phyloP scores from a whole-genome alignment of 148 eudicot genomes.

The Camellia granthamiana region DNA sequence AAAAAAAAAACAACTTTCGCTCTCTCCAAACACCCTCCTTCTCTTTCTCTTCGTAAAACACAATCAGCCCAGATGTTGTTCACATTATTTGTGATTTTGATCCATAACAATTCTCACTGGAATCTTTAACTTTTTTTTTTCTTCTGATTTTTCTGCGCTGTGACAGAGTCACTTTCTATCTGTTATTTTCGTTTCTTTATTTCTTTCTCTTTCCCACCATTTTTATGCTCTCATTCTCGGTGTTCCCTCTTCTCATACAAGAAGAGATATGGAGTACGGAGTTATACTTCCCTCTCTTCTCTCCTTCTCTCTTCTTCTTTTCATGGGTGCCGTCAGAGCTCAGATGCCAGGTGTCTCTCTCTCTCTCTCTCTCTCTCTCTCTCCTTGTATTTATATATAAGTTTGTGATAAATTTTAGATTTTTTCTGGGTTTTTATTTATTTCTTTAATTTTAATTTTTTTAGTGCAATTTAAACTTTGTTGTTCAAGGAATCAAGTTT shows the following conservation, averaged over 20 bases:
- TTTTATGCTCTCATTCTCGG: not conserved
- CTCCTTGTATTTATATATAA: not conserved
- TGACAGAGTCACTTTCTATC: not conserved
- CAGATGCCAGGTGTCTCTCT: constrained; percentile 19
- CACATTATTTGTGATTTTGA: not conserved
- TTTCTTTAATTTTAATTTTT: no score
- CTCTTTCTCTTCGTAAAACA: no score
- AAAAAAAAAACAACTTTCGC: no score
- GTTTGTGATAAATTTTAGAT: no score
- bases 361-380: not conserved
- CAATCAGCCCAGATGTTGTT: not conserved
- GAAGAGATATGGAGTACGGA: constrained; percentile 6
- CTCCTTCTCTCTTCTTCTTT: not conserved
- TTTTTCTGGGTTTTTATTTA: no score
- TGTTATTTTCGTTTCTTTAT: not conserved
- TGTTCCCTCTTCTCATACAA: not conserved
- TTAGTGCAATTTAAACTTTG: no score
- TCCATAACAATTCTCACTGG: not conserved
- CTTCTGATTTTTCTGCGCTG: not conserved
- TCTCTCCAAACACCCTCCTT: no score
- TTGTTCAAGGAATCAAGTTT: no score
- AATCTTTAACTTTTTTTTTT: not conserved
- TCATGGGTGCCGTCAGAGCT: constrained; percentile 9
- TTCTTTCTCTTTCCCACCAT: not conserved
- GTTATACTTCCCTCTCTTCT: not conserved